Evolutionary conservation across 2,329 filamentous ascomycete genomes (phyloP), one percentile per base, ranked within the genome.

Genomic region (Gnomoniopsis smithogilvyi): DNA sequence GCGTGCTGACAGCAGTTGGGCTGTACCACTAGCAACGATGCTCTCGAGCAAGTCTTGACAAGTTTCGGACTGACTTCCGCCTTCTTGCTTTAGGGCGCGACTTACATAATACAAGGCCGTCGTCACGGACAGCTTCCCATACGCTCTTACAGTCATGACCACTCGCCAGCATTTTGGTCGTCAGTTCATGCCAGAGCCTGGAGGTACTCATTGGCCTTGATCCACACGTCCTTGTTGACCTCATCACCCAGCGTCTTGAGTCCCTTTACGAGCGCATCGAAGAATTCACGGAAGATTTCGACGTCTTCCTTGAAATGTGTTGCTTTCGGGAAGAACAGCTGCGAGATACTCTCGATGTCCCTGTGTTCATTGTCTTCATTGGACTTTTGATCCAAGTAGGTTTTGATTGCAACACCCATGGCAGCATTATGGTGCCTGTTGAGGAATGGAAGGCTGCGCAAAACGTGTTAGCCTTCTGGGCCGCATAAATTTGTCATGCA

Each of bases 251-350:
- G 69, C 11, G 76, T 78, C 70, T 83, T 78, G n/a, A 88, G 72
- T 46, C 84, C 85, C 21, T 76, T 76, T 63, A 81, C 76, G 38
- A 89, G 69, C 4, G 84, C 83, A 57, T 80, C 76, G 64, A 88
- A 81, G 67, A 88, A 86, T 36, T 76, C 76, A 63, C 80, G 82
- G 46, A 79, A 80, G 24, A 84, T 77, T 11, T 80, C 77, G 24
- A 89, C 73, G 68, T 89, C 86, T 50, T 86, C 83, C n/a, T 72
- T 72, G 62, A 87, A 79, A 49, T 84, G 73, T 43, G 81, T 78
- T 12, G 84, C 83, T 65, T 78, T 82, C 1, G 86, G 85, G n/a
- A 88, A 60, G 49, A 62, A 61, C 36, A n/a, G 21, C 22, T 22
- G 46, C 10, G 66, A 26, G 61, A 64, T 50, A 62, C 51, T 60